Evolutionary conservation across 2,329 filamentous ascomycete genomes (phyloP), one percentile per base, ranked within the genome.

Genomic region (Sporothrix brunneoviolacea): DNA sequence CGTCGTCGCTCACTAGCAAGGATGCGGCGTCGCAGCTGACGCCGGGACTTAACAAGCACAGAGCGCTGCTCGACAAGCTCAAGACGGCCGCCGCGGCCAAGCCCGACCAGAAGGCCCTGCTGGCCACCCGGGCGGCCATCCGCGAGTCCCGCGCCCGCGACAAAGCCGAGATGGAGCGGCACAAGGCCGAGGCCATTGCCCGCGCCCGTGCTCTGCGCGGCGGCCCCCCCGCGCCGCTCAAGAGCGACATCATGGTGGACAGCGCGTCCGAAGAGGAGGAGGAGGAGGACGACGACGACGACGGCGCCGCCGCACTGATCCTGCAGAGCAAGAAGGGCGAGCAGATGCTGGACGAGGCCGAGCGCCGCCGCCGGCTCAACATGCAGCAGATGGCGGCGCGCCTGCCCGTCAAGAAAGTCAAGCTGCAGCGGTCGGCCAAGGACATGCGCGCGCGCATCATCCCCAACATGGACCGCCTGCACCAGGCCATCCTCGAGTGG

Each of bases 381-480:
- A 66, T 79, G 56, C 73, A 80, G 60, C 74, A 77, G 44, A 51
- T 57, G 51, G 36, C 50, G 15, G 48, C 54, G 36, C 78, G 80
- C 38, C 83, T 82, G 13, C 91, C 91, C 0, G 82, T 94, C 51
- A 91, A 89, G 68, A 95, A 96, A 70, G 73, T 81, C 57, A 87
- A 88, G 64, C 80, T 89, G 46, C 75, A 84, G 55, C 82, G 91
- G 44, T 91, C 90, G 15, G 82, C 85, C 40, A 95, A 95, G 67
- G 93, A 98, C 68, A 91, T 96, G 82, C 85, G 91, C 59, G 91
- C 93, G 56, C 85, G 93, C 55, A 75, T 98, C 53, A 86, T 91
- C 28, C 93, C 94, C 8, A 88, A 94, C 57, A 85, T 98, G 69
- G 85, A 89, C 33, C 76, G 81, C 15, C 70, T 98, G 27, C 93